Evolutionary conservation across 139 green algal species (phyloP), one percentile per base, ranked within the genome.

Genomic region (Chlorella sp.): DNA sequence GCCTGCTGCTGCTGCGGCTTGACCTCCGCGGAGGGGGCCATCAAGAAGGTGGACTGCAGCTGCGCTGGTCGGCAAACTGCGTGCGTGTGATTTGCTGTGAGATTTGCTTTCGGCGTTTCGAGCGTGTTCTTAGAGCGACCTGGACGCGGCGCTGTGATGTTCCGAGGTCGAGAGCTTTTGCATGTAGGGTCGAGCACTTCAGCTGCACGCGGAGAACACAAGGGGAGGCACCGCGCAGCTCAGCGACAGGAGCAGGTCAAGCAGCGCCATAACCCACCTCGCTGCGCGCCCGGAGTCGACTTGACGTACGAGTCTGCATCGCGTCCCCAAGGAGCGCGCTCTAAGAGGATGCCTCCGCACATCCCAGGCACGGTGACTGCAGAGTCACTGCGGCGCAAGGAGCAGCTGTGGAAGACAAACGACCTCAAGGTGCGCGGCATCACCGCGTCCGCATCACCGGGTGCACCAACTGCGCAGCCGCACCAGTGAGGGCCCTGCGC

Each of bases 281-380:
- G n/a, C 27, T 67, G n/a, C 14, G 29, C 23, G n/a, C 24, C 17
- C 26, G 22, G 59, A 20, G 5, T 64, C 24, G 23, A 27, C n/a
- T n/a, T 64, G 59, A 35, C 14, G 62, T 35, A 67, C 27, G 14
- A n/a, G n/a, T n/a, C n/a, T 55, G 42, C 42, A 55, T 10, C 42
- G n/a, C 42, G 42, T 17, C 10, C 42, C 62, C 62, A 29, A 42
- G 62, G 30, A 29, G 3, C 31, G 5, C 23, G 4, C 4, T 27
- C 14, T 71, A 61, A 65, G 32, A 24, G 14, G n/a, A 84, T 84
- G 78, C 74, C 74, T 3, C 74, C 78, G 0, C 50, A 64, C 24
- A 80, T 84, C 35, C 78, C 78, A 3, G 78, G 78, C 3, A 84
- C 78, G 0, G 24, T 84, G 1, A 84, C 78, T 1, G 78, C 78